These are phyloP conservation scores for Eutrema heterophyllum DNA, from an alignment of 345 rosid genomes.

Conservation along the genomic window DNA sequence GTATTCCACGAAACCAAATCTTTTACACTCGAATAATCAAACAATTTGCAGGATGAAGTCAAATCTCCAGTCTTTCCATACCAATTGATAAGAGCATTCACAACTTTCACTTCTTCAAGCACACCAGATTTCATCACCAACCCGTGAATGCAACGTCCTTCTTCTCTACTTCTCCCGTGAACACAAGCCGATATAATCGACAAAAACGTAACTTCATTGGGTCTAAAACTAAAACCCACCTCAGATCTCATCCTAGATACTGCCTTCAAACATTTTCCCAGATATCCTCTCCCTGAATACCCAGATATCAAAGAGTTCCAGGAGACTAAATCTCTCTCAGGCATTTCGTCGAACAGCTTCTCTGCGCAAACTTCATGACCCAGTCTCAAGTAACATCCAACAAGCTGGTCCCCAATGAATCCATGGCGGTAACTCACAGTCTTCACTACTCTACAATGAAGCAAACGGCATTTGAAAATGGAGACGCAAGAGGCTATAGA, in stretches of 20 bases:
- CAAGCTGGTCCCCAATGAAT: conserved; percentile 62
- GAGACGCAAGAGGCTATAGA: conserved; percentile 42
- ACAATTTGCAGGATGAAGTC: conserved; percentile 38
- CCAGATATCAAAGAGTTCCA: conserved; percentile 69
- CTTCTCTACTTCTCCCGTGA: conserved; percentile 29
- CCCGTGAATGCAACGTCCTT: conserved; percentile 55
- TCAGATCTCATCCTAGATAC: conserved; percentile 42
- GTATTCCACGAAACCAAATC: conserved; percentile 69
- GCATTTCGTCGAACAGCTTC: conserved; percentile 63
- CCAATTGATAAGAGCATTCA: conserved; percentile 47
- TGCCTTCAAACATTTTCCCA: conserved; percentile 30
- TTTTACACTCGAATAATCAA: conserved; percentile 38
- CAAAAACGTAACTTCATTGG: conserved; percentile 48
- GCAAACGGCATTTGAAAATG: conserved; percentile 26
- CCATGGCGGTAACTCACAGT: conserved; percentile 49
- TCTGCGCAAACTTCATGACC: conserved; percentile 39
- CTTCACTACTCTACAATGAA: conserved; percentile 54
- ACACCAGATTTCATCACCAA: conserved; percentile 44
- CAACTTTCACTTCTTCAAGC: conserved; percentile 45
- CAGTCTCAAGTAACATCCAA: conserved; percentile 33
- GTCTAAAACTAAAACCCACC: conserved; percentile 32
- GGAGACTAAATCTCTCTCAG: conserved; percentile 49
- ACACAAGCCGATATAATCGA: conserved; percentile 57
- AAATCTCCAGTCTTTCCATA: conserved; percentile 53
- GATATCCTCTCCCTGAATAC: conserved; percentile 38